Base-by-base conservation (phyloP, 148 eudicot species). In the Vaccinium darrowii region DNA sequence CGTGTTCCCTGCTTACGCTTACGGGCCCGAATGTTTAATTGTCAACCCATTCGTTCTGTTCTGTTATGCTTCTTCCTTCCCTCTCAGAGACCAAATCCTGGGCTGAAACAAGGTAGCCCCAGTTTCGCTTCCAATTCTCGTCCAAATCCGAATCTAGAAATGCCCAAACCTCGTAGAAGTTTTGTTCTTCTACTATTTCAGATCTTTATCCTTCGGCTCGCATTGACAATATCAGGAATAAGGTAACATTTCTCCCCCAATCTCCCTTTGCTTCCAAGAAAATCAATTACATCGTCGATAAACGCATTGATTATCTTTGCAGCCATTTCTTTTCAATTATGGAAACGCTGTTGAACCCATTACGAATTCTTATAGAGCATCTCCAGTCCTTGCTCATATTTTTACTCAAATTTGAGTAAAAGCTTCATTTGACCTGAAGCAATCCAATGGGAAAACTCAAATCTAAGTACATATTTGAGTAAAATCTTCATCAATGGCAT, bases 111-210 rank as follows among this genome's bases (percentile, higher is more conserved):
- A 60, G 23, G 65, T 18, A 19, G 23, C 23, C 23, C 65, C 19
- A 21, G 65, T 54, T 54, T 54, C 57, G 57, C 15, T 54, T 54
- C 10, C 19, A 21, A 19, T 60, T 60, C 21, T 81, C 54, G 75
- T 21, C 27, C 73, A 65, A 81, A 43, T 81, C 57, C n/a, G 50
- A 65, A 65, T 11, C 54, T 50, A 77, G 65, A 82, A 69, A 82
- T 82, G 84, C 49, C 60, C 53, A 82, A 82, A 51, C 50, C 23
- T 82, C 84, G 62, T 82, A 25, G 30, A 30, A 69, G n/a, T 81
- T 23, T 67, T 76, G 25, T 53, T 39, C 49, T 69, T 7, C 16
- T 82, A 8, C 33, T 82, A 51, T 12, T 71, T 13, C 58, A 69
- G 30, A 14, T 82, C 25, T 16, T 25, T 3, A 67, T 82, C 62